Evolutionary conservation across 2,329 filamentous ascomycete species (phyloP).

Genomic region (Sarocladium brachiariae): DNA sequence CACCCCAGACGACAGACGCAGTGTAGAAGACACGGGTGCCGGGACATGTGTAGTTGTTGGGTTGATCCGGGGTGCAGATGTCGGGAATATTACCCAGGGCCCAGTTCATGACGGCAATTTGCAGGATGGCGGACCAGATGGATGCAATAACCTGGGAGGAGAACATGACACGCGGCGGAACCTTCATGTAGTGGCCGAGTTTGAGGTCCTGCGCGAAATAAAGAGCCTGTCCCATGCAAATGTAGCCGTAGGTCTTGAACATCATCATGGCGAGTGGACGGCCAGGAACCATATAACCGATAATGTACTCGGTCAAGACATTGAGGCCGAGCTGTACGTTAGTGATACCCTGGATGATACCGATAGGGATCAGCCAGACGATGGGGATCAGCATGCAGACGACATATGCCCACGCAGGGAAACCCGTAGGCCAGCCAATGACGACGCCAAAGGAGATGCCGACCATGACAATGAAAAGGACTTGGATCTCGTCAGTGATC

Average conservation of each 20-base stretch:
- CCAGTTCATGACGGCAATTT: slow-evolving; percentile 61
- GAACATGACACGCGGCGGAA: slow-evolving; percentile 56
- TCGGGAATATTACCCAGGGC: slow-evolving; percentile 53
- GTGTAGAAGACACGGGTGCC: slow-evolving; percentile 56
- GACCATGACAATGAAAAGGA: slow-evolving; percentile 46
- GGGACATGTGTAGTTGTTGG: slow-evolving; percentile 51
- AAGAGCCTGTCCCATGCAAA: slow-evolving; percentile 59
- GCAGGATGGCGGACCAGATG: slow-evolving; percentile 54
- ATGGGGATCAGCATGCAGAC: slow-evolving; percentile 51
- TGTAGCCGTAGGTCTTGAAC: slow-evolving; percentile 69
- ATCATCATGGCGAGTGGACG: slow-evolving; percentile 68
- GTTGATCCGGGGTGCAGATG: slow-evolving; percentile 49
- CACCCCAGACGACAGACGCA: slow-evolving; percentile 65
- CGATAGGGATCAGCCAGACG: slow-evolving; percentile 54
- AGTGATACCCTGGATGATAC: slow-evolving; percentile 54
- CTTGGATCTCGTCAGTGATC: slow-evolving; percentile 15
- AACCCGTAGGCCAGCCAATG: slow-evolving; percentile 47
- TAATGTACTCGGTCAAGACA: slow-evolving; percentile 65
- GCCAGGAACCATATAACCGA: slow-evolving; percentile 67
- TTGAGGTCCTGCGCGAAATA: slow-evolving; percentile 62
- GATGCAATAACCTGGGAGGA: slow-evolving; percentile 52
- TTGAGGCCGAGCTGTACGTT: slow-evolving; percentile 61
- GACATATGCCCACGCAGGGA: slow-evolving; percentile 52
- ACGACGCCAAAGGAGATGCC: slow-evolving; percentile 48
- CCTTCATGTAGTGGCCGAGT: slow-evolving; percentile 63